These are phyloP conservation scores for Carex scoparia DNA, from an alignment of 176 grass and related monocot genomes.

Conservation along the genomic window DNA sequence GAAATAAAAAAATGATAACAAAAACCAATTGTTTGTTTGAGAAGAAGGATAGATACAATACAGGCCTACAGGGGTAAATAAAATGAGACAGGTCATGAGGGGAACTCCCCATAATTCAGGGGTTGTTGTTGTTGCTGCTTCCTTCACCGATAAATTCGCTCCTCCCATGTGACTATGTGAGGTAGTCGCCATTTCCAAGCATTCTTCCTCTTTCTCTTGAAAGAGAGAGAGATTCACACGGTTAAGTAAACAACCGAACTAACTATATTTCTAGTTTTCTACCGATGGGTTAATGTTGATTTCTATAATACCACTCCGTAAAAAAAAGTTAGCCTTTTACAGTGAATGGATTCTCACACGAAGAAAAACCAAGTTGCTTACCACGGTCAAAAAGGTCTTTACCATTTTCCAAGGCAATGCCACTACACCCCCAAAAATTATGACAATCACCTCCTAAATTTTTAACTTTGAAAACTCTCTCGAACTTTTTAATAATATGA, in stretches of 20 bases:
- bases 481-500: too few relatives aligned
- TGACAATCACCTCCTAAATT: too few relatives aligned
- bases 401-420: too few relatives aligned
- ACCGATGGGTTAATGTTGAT: neutral
- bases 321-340: neutral
- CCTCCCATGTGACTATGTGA: constrained; percentile 4
- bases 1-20: neutral
- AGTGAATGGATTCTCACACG: neutral
- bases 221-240: neutral
- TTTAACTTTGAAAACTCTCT: too few relatives aligned
- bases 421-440: too few relatives aligned
- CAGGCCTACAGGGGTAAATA: neutral
- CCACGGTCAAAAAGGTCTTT: neutral
- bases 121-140: neutral
- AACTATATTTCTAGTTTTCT: neutral
- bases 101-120: constrained; percentile 10
- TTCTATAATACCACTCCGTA: neutral
- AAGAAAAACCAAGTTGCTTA: neutral
- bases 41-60: neutral
- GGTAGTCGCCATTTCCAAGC: neutral
- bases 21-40: neutral
- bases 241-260: neutral
- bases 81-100: neutral
- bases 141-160: neutral
- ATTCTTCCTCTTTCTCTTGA: neutral